A percentile compares a stretch with the other conserved stretches of the same genome.
These are phyloP conservation scores for Endocalyx cinctus DNA, from an alignment of 2,329 filamentous ascomycete species.

Conservation along the genomic window DNA sequence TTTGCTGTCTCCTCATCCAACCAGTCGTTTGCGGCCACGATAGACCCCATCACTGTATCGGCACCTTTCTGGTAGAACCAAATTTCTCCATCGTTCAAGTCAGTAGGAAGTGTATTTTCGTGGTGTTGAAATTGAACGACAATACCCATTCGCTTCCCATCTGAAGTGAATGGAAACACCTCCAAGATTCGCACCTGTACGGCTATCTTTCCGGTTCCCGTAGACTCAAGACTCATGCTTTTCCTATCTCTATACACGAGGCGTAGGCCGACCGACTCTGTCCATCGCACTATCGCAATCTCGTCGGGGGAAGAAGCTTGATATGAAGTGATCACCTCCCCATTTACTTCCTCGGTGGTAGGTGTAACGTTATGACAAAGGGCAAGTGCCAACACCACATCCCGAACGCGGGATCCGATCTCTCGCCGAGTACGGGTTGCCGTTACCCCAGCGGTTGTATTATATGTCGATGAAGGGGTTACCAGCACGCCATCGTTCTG, in stretches of 20 bases:
- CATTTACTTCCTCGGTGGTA: conserved; percentile 77
- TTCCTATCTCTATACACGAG: conserved; percentile 82
- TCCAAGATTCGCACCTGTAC: conserved; percentile 87
- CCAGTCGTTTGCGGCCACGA: conserved; percentile 96
- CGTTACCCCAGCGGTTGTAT: conserved; percentile 52
- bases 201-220: conserved; percentile 66
- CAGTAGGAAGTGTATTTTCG: conserved; percentile 41
- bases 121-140: conserved; percentile 78
- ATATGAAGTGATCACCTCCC: conserved; percentile 74
- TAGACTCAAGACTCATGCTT: conserved; percentile 75
- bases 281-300: conserved; percentile 96
- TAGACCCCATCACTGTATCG: conserved; percentile 95
- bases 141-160: conserved; percentile 97
- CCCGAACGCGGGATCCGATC: conserved; percentile 87
- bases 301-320: conserved; percentile 97
- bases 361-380: conserved; percentile 97
- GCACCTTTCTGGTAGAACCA: conserved; percentile 99
- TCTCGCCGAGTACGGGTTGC: conserved; percentile 84
- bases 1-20: conserved; percentile 98
- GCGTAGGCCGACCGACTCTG: conserved; percentile 83
- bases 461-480: conserved; percentile 70
- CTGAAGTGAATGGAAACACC: conserved; percentile 95
- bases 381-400: conserved; percentile 86
- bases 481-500: conserved; percentile 51
- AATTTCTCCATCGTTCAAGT: conserved; percentile 66